phyloP scores from a whole-genome alignment of 2,329 filamentous ascomycete genomes.

The Truncatella angustata region DNA sequence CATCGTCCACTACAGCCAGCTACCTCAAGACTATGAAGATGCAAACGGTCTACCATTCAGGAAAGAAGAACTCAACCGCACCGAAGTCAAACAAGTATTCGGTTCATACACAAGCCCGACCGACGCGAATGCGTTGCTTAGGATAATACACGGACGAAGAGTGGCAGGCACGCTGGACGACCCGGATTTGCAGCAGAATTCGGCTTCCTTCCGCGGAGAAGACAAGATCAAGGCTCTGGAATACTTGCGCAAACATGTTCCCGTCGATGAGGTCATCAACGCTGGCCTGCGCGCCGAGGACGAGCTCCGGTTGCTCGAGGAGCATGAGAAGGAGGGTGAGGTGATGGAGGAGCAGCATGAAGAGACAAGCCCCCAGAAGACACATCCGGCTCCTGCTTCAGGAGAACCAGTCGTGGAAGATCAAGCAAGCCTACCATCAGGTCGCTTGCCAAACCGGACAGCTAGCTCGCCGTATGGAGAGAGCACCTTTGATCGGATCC shows the following conservation, averaged over 20 bases:
- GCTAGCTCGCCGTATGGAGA: conserved; percentile 55
- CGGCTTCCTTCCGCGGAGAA: conserved; percentile 37
- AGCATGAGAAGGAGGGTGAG: conserved; percentile 19
- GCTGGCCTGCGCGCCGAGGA: conserved; percentile 62
- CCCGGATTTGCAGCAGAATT: conserved; percentile 49
- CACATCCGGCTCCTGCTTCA: conserved; percentile 10
- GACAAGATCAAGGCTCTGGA: conserved; percentile 47
- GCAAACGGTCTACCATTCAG: conserved; percentile 53
- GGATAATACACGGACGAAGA: conserved; percentile 60
- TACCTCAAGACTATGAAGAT: conserved; percentile 58
- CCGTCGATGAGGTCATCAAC: conserved; percentile 60
- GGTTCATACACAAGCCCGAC: conserved; percentile 42
- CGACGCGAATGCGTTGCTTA: conserved; percentile 52
- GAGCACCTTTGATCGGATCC: conserved; percentile 56
- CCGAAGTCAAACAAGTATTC: conserved; percentile 49
- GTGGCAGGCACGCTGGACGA: conserved; percentile 64
- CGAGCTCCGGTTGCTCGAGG: conserved; percentile 55
- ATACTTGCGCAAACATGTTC: conserved; percentile 53
- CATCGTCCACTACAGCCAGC: conserved; percentile 53
- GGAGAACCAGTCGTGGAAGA: conserved; percentile 9
- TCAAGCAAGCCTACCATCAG: conserved; percentile 13
- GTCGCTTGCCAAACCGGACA: conserved; percentile 26
- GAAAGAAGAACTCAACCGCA: conserved; percentile 43
- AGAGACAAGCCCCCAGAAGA: conserved; percentile 10
- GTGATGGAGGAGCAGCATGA: conserved; percentile 19